Conservation (phyloP, 495 filamentous ascomycete genomes). For the Stereocaulon alpinum region DNA sequence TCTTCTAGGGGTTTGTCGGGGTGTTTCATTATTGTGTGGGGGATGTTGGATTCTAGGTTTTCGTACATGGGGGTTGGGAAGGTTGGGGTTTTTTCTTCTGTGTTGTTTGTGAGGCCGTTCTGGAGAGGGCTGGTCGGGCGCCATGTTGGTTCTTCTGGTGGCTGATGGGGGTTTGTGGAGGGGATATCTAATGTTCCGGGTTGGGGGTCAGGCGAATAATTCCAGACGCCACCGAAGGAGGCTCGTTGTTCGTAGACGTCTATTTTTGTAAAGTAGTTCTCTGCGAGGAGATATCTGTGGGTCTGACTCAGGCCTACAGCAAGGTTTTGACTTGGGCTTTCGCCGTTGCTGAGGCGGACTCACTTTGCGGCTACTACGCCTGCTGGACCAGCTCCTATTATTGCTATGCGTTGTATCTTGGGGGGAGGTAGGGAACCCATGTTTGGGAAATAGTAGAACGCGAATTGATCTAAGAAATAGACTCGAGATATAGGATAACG, state of each 20-base stretch:
- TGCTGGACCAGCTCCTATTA: slow-evolving; percentile 62
- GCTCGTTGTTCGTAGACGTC: slow-evolving; percentile 73
- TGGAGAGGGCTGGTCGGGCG: background rate
- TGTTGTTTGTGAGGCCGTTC: slow-evolving; percentile 19
- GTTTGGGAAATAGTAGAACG: background rate
- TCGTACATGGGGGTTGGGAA: slow-evolving; percentile 74
- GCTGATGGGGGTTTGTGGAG: slow-evolving; percentile 34
- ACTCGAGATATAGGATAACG: too few species aligned
- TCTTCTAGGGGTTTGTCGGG: slow-evolving; percentile 56
- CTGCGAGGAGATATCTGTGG: slow-evolving; percentile 61
- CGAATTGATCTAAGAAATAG: too few species aligned
- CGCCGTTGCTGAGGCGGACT: background rate
- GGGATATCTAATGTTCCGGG: slow-evolving; percentile 24
- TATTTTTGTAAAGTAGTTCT: slow-evolving; percentile 58
- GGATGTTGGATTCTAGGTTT: slow-evolving; percentile 75
- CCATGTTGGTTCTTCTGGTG: slow-evolving; percentile 37
- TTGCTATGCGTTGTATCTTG: slow-evolving; percentile 42
- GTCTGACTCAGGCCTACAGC: background rate
- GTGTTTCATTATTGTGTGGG: slow-evolving; percentile 69
- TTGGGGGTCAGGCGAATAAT: slow-evolving; percentile 35
- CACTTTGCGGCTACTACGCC: slow-evolving; percentile 56
- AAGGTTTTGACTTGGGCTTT: too few species aligned
- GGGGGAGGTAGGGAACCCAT: background rate
- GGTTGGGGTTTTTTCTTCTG: slow-evolving; percentile 22
- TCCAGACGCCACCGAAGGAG: slow-evolving; percentile 73